phyloP scores from a whole-genome alignment of 1,284 basidiomycete species.

The Leccinum fallax region DNA sequence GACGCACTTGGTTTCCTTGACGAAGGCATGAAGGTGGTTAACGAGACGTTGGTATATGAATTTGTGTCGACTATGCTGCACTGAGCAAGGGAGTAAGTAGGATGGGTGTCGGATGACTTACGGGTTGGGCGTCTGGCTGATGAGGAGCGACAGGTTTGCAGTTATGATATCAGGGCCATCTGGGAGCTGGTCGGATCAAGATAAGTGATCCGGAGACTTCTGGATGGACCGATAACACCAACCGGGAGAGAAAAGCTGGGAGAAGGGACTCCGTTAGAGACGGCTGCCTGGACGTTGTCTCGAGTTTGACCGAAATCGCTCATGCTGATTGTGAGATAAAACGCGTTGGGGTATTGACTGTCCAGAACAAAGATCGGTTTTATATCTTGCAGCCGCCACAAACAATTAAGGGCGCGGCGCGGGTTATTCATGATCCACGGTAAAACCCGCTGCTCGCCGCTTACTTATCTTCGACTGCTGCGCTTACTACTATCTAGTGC shows the following conservation, averaged over 20 bases:
- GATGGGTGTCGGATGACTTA: not conserved
- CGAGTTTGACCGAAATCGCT: slow-evolving; percentile 14
- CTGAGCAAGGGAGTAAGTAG: slow-evolving; percentile 4
- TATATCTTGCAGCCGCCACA: not conserved
- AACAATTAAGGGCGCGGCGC: not conserved
- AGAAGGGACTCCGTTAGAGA: slow-evolving; percentile 36
- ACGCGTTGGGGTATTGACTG: not conserved
- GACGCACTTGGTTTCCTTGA: slow-evolving; percentile 63
- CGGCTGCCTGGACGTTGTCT: slow-evolving; percentile 20
- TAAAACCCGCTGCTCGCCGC: not conserved
- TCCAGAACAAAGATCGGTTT: not conserved
- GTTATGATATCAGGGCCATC: slow-evolving; percentile 59
- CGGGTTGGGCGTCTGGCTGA: slow-evolving; percentile 16
- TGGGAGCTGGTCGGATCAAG: slow-evolving; percentile 41
- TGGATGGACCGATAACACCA: slow-evolving; percentile 3
- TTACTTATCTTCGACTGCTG: not conserved
- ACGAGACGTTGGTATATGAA: slow-evolving; percentile 54
- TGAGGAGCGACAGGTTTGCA: slow-evolving; percentile 52
- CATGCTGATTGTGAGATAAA: slow-evolving; percentile 10
- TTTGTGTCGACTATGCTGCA: slow-evolving; percentile 41
- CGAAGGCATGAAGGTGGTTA: slow-evolving; percentile 70
- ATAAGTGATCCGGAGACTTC: not conserved
- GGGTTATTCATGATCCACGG: not conserved
- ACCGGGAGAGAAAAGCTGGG: slow-evolving; percentile 38
- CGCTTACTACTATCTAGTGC: not conserved